phyloP scores from a whole-genome alignment of 768 basidiomycete species.

The Hygrocybe coccinea region DNA sequence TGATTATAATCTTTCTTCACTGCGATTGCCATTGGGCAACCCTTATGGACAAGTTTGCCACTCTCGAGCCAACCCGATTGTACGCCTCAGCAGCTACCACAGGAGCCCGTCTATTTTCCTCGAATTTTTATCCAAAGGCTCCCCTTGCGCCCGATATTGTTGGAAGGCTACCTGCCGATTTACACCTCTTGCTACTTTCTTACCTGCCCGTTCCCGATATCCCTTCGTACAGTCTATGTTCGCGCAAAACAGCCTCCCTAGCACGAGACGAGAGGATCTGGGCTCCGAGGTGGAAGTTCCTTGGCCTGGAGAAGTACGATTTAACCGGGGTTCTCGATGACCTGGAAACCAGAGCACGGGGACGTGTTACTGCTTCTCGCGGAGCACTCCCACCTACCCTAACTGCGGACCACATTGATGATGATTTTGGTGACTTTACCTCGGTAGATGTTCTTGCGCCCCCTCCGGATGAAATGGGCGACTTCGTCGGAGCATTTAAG shows the following conservation, averaged over 20 bases:
- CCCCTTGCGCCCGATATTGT: constrained; percentile 40
- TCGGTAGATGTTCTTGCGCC: constrained; percentile 35
- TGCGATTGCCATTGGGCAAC: background rate
- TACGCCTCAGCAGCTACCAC: constrained; percentile 35
- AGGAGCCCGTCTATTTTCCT: constrained; percentile 27
- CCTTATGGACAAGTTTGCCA: constrained; percentile 79
- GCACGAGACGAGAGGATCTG: constrained; percentile 72
- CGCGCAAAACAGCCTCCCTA: constrained; percentile 57
- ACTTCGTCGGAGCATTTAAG: constrained; percentile 41
- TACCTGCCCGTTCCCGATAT: constrained; percentile 78
- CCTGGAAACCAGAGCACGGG: constrained; percentile 46
- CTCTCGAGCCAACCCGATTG: constrained; percentile 70
- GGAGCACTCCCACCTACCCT: constrained; percentile 56
- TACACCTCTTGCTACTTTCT: constrained; percentile 70
- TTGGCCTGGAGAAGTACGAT: constrained; percentile 45
- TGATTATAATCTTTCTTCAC: background rate
- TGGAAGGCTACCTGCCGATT: constrained; percentile 72
- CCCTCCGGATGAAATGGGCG: constrained; percentile 42
- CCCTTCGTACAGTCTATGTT: constrained; percentile 65
- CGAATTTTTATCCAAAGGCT: constrained; percentile 18
- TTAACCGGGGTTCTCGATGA: constrained; percentile 52
- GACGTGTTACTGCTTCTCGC: constrained; percentile 34
- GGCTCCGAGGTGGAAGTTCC: constrained; percentile 64
- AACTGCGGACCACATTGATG: constrained; percentile 57
- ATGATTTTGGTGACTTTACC: constrained; percentile 88